Base-by-base conservation (phyloP, 805 yeast species). In the Nakazawaea ambrosiae region DNA sequence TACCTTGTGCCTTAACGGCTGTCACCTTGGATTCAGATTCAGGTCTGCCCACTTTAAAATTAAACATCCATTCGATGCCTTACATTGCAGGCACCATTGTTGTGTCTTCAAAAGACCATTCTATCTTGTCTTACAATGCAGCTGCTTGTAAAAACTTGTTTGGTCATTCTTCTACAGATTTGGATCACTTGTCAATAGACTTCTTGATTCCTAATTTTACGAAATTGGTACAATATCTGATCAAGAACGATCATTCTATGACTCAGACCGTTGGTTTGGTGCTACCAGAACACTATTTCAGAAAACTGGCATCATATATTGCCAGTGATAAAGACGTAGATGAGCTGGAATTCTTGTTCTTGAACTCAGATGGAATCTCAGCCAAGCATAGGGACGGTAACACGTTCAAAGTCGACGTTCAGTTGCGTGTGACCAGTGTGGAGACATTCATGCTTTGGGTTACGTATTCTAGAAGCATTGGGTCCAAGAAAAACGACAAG, bases 201-300 rank as follows among this genome's bases (percentile, higher is more conserved):
- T 55, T 49, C 4, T 60, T 87, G 15, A 65, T 87, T 19, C 95
- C 94, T 5, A 60, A 68, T 14, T 86, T 87, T 49, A 52, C 70
- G 2, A 55, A 58, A 3, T 59, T 75, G 16, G 51, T 78, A 34
- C 53, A 58, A 2, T 45, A 52, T 16, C 76, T 79, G 5, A 53
- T 67, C 12, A 42, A 35, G 5, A 61, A 68, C 23, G 63, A 65
- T 45, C 64, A 69, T 20, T 50, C 59, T 15, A 43, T 73, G 43
- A 58, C 54, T 40, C 51, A 67, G 12, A 55, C 59, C 23, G 74
- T 81, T 0, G 96, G 96, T 1, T 59, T 85, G 35, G 96, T 89
- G 0, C 61, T 89, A 10, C 95, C 97, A 0, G 97, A 89, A 56
- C 96, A 88, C 58, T 81, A 83, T 53, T 88, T 90, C 61, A 70